Percentiles rank a stretch among this genome's conserved stretches.
These are phyloP conservation scores for Boletus bicolor DNA, from an alignment of 768 basidiomycete genomes.

Conservation along the genomic window DNA sequence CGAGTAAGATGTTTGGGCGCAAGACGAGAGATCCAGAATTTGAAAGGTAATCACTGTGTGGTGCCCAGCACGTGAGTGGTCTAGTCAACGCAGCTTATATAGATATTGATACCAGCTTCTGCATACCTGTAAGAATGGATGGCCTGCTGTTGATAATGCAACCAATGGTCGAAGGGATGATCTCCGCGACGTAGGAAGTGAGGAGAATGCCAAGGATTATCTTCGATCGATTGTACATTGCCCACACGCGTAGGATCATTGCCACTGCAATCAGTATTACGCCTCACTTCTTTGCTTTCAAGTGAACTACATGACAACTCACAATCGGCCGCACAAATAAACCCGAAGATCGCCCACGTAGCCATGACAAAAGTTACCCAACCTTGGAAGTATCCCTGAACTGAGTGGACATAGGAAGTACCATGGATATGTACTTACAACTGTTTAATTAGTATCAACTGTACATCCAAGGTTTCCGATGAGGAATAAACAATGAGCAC, in stretches of 20 bases:
- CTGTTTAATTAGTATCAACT: background rate
- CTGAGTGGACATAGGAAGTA: no score
- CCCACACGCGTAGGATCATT: constrained; percentile 9
- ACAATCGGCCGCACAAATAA: background rate
- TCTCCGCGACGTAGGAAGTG: background rate
- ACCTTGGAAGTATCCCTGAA: background rate
- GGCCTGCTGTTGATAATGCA: background rate
- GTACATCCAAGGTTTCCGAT: background rate
- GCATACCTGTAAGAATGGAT: background rate
- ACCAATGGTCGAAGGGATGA: background rate
- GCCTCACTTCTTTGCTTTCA: background rate
- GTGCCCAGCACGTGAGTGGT: background rate
- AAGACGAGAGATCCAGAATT: background rate
- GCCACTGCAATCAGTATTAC: background rate
- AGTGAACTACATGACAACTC: background rate
- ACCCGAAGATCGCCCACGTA: background rate
- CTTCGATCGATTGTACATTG: constrained; percentile 13
- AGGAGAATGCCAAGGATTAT: constrained; percentile 1
- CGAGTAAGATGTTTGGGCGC: background rate
- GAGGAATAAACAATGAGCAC: background rate
- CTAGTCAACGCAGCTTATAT: background rate
- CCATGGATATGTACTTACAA: background rate
- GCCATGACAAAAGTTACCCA: background rate
- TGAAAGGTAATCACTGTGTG: background rate
- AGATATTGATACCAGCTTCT: background rate